phyloP scores from a whole-genome alignment of 164 flowering plant genomes.

The Malania oleifera region DNA sequence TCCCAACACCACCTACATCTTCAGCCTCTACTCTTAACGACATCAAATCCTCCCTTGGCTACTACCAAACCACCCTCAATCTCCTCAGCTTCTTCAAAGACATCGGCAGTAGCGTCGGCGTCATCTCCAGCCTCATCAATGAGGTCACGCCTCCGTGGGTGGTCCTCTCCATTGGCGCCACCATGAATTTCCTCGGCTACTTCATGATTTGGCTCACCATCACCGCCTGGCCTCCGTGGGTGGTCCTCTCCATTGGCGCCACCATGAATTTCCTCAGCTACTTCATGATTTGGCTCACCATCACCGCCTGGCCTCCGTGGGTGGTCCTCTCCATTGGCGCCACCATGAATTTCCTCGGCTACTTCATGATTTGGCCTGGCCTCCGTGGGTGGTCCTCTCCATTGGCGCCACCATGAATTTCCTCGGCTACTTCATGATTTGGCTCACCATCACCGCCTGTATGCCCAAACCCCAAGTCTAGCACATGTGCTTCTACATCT shows the following conservation, averaged over 20 bases:
- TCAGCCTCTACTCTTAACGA: slow-evolving; percentile 54
- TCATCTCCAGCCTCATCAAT: slow-evolving; percentile 55
- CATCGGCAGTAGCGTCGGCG: slow-evolving; percentile 61
- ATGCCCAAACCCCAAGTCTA: too few species aligned
- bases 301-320: too few species aligned
- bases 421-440: too few species aligned
- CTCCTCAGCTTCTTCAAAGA: slow-evolving; percentile 68
- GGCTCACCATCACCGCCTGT: too few species aligned
- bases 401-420: too few species aligned
- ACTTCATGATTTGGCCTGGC: too few species aligned
- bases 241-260: slow-evolving; percentile 53
- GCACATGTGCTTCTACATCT: too few species aligned
- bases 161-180: slow-evolving; percentile 43
- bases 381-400: too few species aligned
- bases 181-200: slow-evolving; percentile 55
- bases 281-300: too few species aligned
- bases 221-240: slow-evolving; percentile 41
- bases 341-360: too few species aligned
- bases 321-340: too few species aligned
- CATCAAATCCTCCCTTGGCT: slow-evolving; percentile 45
- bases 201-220: slow-evolving; percentile 67
- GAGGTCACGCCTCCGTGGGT: slow-evolving; percentile 70
- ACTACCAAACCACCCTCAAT: slow-evolving; percentile 68
- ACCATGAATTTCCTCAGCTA: too few species aligned
- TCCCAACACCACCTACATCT: slow-evolving; percentile 66